A percentile compares a stretch with the other conserved stretches of the same genome.
Conservation (phyloP, 257 asterid genomes). For the Rhazya stricta region DNA sequence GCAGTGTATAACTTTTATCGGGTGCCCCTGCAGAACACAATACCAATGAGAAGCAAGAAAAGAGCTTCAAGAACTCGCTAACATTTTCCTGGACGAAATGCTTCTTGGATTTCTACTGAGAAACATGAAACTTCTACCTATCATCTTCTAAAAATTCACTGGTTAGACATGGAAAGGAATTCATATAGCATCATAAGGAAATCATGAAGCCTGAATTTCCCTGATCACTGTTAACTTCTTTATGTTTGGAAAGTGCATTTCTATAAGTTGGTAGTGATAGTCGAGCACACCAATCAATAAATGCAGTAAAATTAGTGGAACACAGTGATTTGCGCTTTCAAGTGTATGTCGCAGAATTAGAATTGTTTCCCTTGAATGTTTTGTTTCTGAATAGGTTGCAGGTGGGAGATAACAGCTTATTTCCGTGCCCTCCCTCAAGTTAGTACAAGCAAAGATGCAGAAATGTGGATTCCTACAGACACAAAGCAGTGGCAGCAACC, state of each 20-base stretch:
- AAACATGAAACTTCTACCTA: background rate
- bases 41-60: background rate
- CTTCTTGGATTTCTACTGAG: background rate
- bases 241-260: background rate
- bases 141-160: background rate
- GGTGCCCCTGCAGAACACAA: background rate
- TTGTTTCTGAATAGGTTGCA: slow-evolving; percentile 49
- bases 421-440: slow-evolving; percentile 58
- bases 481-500: slow-evolving; percentile 82
- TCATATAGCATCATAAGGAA: background rate
- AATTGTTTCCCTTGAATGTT: background rate
- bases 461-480: slow-evolving; percentile 78
- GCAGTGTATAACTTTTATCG: background rate
- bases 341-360: background rate
- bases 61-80: background rate
- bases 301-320: background rate
- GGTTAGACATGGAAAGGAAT: background rate
- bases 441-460: slow-evolving; percentile 52
- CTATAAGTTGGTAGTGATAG: background rate
- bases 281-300: background rate
- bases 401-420: slow-evolving; percentile 87
- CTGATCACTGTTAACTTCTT: background rate
- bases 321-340: background rate
- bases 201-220: background rate
- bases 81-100: background rate